phyloP scores from a whole-genome alignment of 2,329 filamentous ascomycete species.

The Lithohypha guttulata region DNA sequence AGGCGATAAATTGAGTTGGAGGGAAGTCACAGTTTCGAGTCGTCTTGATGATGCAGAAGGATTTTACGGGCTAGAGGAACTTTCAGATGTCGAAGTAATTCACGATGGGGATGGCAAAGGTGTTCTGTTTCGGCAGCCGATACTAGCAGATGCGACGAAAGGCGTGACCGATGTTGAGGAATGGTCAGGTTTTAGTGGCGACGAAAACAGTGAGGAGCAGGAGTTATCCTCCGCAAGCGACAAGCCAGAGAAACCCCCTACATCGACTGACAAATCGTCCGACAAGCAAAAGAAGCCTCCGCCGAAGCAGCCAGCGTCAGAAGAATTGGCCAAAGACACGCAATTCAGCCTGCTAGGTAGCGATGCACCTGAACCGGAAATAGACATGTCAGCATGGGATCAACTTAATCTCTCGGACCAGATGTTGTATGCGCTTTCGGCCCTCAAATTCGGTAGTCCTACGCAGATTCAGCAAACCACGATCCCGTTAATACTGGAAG shows the following conservation, averaged over 20 bases:
- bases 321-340: constrained; percentile 12
- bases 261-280: constrained; percentile 19
- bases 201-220: constrained; percentile 22
- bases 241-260: constrained; percentile 13
- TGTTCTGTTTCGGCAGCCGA: background rate
- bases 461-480: constrained; percentile 69
- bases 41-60: constrained; percentile 82
- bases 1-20: constrained; percentile 50
- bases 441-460: constrained; percentile 67
- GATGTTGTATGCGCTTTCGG: constrained; percentile 62
- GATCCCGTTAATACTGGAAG: constrained; percentile 72
- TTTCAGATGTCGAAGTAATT: constrained; percentile 82
- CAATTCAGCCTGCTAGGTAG: constrained; percentile 23
- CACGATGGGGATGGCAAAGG: constrained; percentile 33
- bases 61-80: constrained; percentile 83
- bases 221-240: constrained; percentile 8
- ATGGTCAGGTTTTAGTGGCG: constrained; percentile 57
- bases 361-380: constrained; percentile 42
- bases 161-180: constrained; percentile 38
- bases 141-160: constrained; percentile 22
- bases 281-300: constrained; percentile 23
- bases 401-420: constrained; percentile 60
- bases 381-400: constrained; percentile 67
- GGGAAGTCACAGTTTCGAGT: constrained; percentile 57
- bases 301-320: constrained; percentile 21